phyloP scores from a whole-genome alignment of 1,284 basidiomycete species.

The Moesziomyces antarcticus region DNA sequence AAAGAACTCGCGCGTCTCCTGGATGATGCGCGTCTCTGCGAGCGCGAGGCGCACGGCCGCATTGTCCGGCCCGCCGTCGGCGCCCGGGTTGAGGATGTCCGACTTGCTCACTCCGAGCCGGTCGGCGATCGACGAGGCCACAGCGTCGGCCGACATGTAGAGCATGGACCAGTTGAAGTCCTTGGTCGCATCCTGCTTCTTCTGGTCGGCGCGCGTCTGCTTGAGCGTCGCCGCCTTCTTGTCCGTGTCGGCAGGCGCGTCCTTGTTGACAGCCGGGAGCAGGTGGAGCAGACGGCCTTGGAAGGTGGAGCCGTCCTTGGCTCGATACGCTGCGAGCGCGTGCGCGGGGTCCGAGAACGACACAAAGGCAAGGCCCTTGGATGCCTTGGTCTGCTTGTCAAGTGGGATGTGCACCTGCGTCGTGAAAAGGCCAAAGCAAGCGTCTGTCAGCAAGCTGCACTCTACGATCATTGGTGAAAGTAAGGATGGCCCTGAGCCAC shows the following conservation, averaged over 20 bases:
- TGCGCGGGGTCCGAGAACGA: constrained; percentile 76
- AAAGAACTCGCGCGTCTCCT: constrained; percentile 91
- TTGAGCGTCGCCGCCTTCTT: constrained; percentile 69
- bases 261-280: constrained; percentile 79
- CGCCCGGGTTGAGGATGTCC: constrained; percentile 78
- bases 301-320: constrained; percentile 85
- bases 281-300: constrained; percentile 93
- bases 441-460: constrained; percentile 12
- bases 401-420: constrained; percentile 83
- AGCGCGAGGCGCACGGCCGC: constrained; percentile 90
- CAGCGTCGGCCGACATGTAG: constrained; percentile 96
- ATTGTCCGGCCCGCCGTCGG: constrained; percentile 43
- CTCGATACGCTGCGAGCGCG: constrained; percentile 81
- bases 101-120: constrained; percentile 85
- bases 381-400: constrained; percentile 75
- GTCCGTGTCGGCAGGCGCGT: constrained; percentile 49
- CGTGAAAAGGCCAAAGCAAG: constrained; percentile 1
- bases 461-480: no score
- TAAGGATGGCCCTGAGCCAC: no score
- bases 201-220: constrained; percentile 74
- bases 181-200: constrained; percentile 79
- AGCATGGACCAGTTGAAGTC: constrained; percentile 96
- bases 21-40: constrained; percentile 94
- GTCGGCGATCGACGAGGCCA: constrained; percentile 82
- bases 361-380: constrained; percentile 82